These are phyloP conservation scores for Insectozyma bohioensis DNA, from an alignment of 1,139 yeast species.

Conservation along the genomic window DNA sequence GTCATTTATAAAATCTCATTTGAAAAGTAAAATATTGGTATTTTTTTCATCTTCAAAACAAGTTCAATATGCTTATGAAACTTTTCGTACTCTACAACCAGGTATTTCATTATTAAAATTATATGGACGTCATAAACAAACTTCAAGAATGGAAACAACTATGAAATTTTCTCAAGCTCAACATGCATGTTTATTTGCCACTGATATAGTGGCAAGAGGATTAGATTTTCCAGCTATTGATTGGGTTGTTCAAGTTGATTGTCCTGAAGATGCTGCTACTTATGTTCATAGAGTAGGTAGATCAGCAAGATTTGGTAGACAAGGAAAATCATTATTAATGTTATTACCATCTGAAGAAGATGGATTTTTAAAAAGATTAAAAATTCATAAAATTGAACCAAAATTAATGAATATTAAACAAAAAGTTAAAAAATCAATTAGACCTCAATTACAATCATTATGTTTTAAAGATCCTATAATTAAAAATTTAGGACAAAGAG, in stretches of 20 bases:
- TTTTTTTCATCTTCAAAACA: constrained; percentile 92
- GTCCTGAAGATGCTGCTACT: constrained; percentile 95
- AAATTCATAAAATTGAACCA: constrained; percentile 64
- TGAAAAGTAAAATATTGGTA: constrained; percentile 81
- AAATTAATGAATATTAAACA: constrained; percentile 74
- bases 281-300: constrained; percentile 97
- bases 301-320: constrained; percentile 89
- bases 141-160: constrained; percentile 87
- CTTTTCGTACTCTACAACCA: constrained; percentile 89
- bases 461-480: constrained; percentile 91
- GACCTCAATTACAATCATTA: constrained; percentile 81
- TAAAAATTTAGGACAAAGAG: constrained; percentile 92
- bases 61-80: constrained; percentile 90
- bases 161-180: constrained; percentile 83
- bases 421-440: constrained; percentile 74
- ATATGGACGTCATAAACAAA: constrained; percentile 95
- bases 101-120: constrained; percentile 91
- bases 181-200: constrained; percentile 86
- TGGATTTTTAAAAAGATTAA: constrained; percentile 67
- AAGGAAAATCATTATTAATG: constrained; percentile 83
- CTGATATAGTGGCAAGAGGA: constrained; percentile 97
- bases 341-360: constrained; percentile 82
- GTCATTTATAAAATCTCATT: constrained; percentile 88
- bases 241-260: constrained; percentile 95
- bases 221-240: constrained; percentile 96